These are phyloP conservation scores for Bruguiera gymnorhiza DNA, from an alignment of 345 rosid species.

Conservation along the genomic window DNA sequence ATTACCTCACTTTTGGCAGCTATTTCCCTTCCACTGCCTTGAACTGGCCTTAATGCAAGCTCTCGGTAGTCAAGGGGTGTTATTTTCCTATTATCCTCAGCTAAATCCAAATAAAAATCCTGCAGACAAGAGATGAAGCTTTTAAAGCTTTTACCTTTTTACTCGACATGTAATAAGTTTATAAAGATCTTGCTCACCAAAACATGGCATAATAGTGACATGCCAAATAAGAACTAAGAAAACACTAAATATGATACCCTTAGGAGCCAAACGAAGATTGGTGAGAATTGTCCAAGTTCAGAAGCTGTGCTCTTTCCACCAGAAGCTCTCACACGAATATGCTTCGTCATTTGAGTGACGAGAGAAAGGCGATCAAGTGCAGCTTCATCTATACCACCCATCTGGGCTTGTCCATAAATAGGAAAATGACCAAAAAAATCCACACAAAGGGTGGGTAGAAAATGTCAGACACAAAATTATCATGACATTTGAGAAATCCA, in stretches of 20 bases:
- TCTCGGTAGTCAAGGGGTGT: conserved; percentile 95
- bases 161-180: background rate
- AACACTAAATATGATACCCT: conserved; percentile 50
- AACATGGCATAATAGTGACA: background rate
- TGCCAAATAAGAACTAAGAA: background rate
- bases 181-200: background rate
- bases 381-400: conserved; percentile 98
- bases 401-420: conserved; percentile 35
- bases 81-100: conserved; percentile 77
- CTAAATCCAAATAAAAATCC: conserved; percentile 92
- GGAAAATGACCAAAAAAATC: background rate
- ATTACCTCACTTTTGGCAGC: conserved; percentile 91
- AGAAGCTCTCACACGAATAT: conserved; percentile 91
- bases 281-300: conserved; percentile 90
- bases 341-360: conserved; percentile 96
- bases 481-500: background rate
- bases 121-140: conserved; percentile 20
- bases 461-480: conserved; percentile 3
- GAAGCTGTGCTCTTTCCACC: conserved; percentile 74
- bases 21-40: conserved; percentile 73
- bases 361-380: conserved; percentile 93
- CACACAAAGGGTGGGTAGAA: background rate
- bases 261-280: conserved; percentile 97
- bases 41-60: conserved; percentile 85
- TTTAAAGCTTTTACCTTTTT: background rate